These are phyloP conservation scores for Cochlearia excelsa DNA, from an alignment of 345 rosid species.

Conservation along the genomic window DNA sequence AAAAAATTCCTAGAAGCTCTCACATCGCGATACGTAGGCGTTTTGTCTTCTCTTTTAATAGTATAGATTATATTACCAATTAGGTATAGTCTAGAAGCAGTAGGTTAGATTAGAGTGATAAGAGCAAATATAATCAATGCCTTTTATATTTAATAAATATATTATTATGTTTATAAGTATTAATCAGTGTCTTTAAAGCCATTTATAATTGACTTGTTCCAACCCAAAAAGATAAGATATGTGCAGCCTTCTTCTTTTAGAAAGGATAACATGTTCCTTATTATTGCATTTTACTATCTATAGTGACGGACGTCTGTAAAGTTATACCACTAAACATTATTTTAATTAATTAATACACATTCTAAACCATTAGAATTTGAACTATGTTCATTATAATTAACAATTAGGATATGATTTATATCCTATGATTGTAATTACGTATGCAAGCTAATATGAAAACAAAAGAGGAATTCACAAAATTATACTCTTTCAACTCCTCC, in stretches of 20 bases:
- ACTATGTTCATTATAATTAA: too few relatives aligned
- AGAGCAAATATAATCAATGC: slow-evolving; percentile 21
- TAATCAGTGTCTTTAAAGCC: slow-evolving; percentile 28
- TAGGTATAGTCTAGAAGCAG: slow-evolving; percentile 11
- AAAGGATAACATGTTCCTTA: slow-evolving; percentile 8
- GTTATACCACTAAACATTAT: slow-evolving; percentile 9
- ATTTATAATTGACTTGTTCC: slow-evolving; percentile 9
- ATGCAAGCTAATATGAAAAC: too few relatives aligned
- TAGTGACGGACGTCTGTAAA: slow-evolving; percentile 17
- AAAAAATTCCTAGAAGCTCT: too few relatives aligned
- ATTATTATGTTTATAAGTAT: slow-evolving; percentile 16
- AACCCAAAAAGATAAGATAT: slow-evolving; percentile 1
- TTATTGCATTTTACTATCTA: slow-evolving; percentile 11
- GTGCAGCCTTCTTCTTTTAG: slow-evolving; percentile 32
- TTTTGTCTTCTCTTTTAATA: too few relatives aligned
- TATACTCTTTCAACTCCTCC: too few relatives aligned
- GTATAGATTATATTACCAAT: slow-evolving; percentile 1
- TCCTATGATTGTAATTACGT: too few relatives aligned
- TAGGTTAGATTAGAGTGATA: slow-evolving; percentile 4
- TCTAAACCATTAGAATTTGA: too few relatives aligned
- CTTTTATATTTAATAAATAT: slow-evolving; percentile 1
- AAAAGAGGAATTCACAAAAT: too few relatives aligned
- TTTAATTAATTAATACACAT: too few relatives aligned
- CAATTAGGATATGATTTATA: too few relatives aligned
- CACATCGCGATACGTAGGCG: too few relatives aligned